Base-by-base conservation (phyloP, 768 basidiomycete species). In the Suillus subaureus region DNA sequence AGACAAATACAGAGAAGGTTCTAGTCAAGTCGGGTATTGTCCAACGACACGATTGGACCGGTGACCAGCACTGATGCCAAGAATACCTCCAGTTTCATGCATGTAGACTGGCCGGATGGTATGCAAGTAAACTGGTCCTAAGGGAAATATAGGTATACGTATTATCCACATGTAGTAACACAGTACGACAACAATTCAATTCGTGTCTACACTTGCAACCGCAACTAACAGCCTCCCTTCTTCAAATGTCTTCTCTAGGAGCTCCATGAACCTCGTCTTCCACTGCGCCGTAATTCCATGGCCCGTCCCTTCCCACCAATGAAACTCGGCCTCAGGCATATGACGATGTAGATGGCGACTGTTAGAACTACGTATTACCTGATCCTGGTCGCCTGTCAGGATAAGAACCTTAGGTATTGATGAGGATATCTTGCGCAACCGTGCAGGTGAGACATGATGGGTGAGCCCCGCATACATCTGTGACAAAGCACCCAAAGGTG, bases 381-480 rank as follows among this genome's bases (percentile, higher is more conserved):
- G 67, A 70, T 93, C 92, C 2, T 85, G 74, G 65, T 90, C 87
- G 3, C 90, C 92, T 0, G 89, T 90, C n/a, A 92, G 71, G 42
- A 86, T 87, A 37, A 82, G 70, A 9, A 92, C 82, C 71, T 91
- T 92, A 13, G 91, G 88, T 26, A 93, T 84, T 4, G 79, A 77
- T 0, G 75, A 72, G 0, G 87, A 85, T 54, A 92, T 84, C 42
- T 66, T 72, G 15, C 76, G 75, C 23, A 90, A 80, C 6, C 84
- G 81, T 0, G 80, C 79, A 0, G 83, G 75, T 6, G 78, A 71
- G 68, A 92, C 87, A 61, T 82, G 71, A 71, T 94, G 92, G 0
- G 88, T 89, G 1, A 91, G 67, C 0, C 71, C 87, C 1, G 93
- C 91, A 16, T 79, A 80, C 85, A 91, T 87, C 74, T 95, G 94